phyloP scores from a whole-genome alignment of 345 rosid species.

The Populus davidiana region DNA sequence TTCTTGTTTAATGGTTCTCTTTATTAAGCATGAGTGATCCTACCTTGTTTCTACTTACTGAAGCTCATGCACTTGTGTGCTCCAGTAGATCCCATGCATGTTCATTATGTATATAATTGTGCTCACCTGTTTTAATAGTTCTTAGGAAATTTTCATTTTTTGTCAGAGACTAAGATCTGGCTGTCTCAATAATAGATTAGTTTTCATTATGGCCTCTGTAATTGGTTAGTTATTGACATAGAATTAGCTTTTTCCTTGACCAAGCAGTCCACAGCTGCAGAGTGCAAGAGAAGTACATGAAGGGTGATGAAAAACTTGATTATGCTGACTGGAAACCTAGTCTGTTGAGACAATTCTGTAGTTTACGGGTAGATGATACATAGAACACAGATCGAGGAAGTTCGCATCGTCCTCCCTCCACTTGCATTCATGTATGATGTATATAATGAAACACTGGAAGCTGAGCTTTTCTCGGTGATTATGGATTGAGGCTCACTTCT shows the following conservation, averaged over 20 bases:
- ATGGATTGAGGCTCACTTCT: too few species aligned
- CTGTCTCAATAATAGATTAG: background rate
- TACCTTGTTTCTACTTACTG: background rate
- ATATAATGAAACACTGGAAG: background rate
- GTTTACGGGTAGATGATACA: background rate
- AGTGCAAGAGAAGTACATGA: slow-evolving; percentile 64
- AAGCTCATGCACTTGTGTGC: background rate
- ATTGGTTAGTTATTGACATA: background rate
- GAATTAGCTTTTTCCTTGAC: slow-evolving; percentile 39
- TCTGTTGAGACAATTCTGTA: background rate
- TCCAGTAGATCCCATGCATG: background rate
- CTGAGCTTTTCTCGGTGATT: too few species aligned
- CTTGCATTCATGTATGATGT: background rate
- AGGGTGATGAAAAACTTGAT: slow-evolving; percentile 38
- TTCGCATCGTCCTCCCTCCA: background rate
- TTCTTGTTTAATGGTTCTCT: background rate
- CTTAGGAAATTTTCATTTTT: background rate
- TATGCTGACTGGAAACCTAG: background rate
- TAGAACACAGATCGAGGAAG: background rate
- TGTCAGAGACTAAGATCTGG: background rate
- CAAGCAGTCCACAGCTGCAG: slow-evolving; percentile 48
- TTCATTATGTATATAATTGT: background rate
- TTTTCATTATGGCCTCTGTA: background rate
- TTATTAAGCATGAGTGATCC: background rate
- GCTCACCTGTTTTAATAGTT: background rate